These are phyloP conservation scores for Ascoidea rubescens DNA, from an alignment of 805 yeast genomes.

Conservation along the genomic window DNA sequence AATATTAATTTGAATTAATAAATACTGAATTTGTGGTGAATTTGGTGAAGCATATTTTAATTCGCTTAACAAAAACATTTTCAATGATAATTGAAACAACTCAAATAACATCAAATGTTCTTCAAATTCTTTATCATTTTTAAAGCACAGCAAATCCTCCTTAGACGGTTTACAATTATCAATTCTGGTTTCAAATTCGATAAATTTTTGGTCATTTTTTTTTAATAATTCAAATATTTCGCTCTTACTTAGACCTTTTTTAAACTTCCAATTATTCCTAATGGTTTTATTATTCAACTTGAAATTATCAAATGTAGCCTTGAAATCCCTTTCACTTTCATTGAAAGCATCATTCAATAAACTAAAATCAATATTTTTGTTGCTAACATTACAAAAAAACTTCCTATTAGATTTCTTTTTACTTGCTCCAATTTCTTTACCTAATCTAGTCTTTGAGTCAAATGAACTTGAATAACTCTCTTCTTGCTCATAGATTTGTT, in stretches of 20 bases:
- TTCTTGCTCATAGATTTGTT: background rate
- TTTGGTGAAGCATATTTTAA: background rate
- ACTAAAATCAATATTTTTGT: too few species aligned
- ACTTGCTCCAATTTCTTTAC: too few species aligned
- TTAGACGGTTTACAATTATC: background rate
- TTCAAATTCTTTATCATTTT: background rate
- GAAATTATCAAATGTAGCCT: too few species aligned
- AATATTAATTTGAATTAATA: background rate
- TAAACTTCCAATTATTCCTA: too few species aligned
- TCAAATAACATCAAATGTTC: conserved; percentile 1
- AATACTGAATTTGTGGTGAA: conserved; percentile 1
- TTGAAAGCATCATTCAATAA: too few species aligned
- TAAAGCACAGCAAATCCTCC: background rate
- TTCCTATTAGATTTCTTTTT: too few species aligned
- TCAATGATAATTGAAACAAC: conserved; percentile 2
- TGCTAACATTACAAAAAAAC: too few species aligned
- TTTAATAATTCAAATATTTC: too few species aligned
- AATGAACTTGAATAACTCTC: too few species aligned
- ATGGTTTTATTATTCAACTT: background rate
- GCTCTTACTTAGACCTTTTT: too few species aligned
- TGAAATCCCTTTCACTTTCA: too few species aligned
- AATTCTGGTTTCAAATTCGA: background rate
- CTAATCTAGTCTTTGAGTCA: too few species aligned
- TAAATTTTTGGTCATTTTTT: background rate
- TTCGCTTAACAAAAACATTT: background rate